These are phyloP conservation scores for Diaporthe sp. DNA, from an alignment of 2,329 filamentous ascomycete species.

Conservation along the genomic window DNA sequence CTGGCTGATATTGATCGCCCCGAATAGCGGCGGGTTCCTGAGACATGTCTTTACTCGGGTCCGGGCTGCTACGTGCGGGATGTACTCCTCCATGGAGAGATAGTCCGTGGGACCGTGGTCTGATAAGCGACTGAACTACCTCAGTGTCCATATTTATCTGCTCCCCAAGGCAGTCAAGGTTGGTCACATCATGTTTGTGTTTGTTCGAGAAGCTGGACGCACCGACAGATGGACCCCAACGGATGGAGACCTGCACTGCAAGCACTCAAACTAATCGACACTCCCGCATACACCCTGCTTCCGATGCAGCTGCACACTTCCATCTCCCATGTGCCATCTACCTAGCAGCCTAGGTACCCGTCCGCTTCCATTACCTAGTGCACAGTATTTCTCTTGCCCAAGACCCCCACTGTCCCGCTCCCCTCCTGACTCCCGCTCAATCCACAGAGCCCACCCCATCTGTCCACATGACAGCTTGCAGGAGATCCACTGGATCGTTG, in stretches of 20 bases:
- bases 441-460: slow-evolving; percentile 9
- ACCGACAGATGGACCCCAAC: background rate
- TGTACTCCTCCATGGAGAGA: background rate
- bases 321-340: background rate
- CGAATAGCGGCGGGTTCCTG: slow-evolving; percentile 16
- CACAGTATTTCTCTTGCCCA: background rate
- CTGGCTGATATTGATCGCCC: background rate
- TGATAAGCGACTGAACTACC: background rate
- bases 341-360: too few species aligned
- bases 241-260: slow-evolving; percentile 12
- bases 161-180: too few species aligned
- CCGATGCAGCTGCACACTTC: slow-evolving; percentile 9
- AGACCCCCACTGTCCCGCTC: slow-evolving; percentile 20
- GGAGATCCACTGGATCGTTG: slow-evolving; percentile 18
- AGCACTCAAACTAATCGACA: slow-evolving; percentile 12
- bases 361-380: too few species aligned
- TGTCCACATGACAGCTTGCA: slow-evolving; percentile 25
- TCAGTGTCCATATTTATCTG: background rate
- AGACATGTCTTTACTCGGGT: slow-evolving; percentile 19
- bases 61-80: background rate
- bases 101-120: background rate
- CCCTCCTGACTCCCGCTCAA: background rate
- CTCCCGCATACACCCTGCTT: background rate
- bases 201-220: slow-evolving; percentile 4
- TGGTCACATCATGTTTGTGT: background rate